Base-by-base conservation (phyloP, 345 rosid genomes). In the Gynandropsis gynandra region DNA sequence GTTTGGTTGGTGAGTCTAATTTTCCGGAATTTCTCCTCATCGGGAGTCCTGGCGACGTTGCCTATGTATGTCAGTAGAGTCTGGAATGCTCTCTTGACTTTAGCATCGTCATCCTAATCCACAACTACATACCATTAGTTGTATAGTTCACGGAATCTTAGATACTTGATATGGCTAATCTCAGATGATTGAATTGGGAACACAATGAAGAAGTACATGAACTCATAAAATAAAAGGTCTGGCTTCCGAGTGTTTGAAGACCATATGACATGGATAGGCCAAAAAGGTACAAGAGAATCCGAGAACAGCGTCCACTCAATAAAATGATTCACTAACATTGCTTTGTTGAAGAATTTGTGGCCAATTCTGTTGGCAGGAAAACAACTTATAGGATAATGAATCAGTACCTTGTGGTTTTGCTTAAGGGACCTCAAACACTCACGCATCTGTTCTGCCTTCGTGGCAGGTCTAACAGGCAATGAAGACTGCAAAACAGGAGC, bases 31-130 rank as follows among this genome's bases (percentile, higher is more conserved):
- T 85, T 92, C 74, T 87, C 97, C 66, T 92, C 98, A 24, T 62
- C 75, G 38, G 95, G 96, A 65, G 69, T 92, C 76, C 75, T 92
- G 45, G 81, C 93, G 15, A 85, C 95, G 61, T 92, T 92, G 50
- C 93, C 98, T 24, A 85, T 49, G 69, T 85, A 92, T 16, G 96
- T 85, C 53, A 87, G 76, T 55, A 92, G 93, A n/a, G 98, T 92
- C 70, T 87, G 93, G 63, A 92, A 87, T 33, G 97, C 98, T 72
- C 81, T 80, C 81, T 92, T 84, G 72, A 82, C 95, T 72, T 80
- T 92, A 58, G 80, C 86, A 59, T 87, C 97, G 36, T 85, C 97
- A 60, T 85, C 98, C 98, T 87, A 62, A 21, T 53, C 16, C 50
- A 62, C 52, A 52, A 46, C 39, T n/a, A 8, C 32, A 18, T 47